These are phyloP conservation scores for Suhomyces taliae DNA, from an alignment of 1,139 yeast species.

Conservation along the genomic window DNA sequence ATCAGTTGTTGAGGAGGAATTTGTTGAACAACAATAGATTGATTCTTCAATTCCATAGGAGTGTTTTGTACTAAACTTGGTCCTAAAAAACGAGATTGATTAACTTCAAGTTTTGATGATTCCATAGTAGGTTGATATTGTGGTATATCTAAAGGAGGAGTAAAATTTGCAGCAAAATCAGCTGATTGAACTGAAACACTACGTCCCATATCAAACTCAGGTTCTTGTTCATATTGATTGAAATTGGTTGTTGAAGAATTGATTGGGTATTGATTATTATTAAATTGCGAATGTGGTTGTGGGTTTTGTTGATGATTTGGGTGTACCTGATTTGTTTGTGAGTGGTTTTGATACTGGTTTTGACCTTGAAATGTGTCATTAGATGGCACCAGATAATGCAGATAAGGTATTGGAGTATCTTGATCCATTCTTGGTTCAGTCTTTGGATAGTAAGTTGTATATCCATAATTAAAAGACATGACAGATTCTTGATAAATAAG, in stretches of 20 bases:
- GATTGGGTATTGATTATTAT: not conserved
- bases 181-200: not conserved
- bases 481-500: too few species aligned
- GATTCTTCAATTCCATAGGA: not conserved
- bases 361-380: not conserved
- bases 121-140: not conserved
- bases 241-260: not conserved
- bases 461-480: not conserved
- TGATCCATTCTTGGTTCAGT: not conserved
- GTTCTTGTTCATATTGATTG: not conserved
- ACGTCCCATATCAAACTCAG: not conserved
- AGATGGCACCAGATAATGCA: not conserved
- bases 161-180: not conserved
- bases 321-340: too few species aligned
- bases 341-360: too few species aligned
- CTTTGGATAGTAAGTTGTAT: not conserved
- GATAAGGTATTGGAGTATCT: not conserved
- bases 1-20: not conserved
- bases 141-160: not conserved
- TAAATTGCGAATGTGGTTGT: not conserved
- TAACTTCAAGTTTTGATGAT: too few species aligned
- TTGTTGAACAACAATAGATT: constrained; percentile 4
- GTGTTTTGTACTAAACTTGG: not conserved
- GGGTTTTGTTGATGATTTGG: too few species aligned
- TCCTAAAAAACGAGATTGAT: too few species aligned